These are phyloP conservation scores for Ophiostoma angusticollis DNA, from an alignment of 2,329 filamentous ascomycete species.

Conservation along the genomic window DNA sequence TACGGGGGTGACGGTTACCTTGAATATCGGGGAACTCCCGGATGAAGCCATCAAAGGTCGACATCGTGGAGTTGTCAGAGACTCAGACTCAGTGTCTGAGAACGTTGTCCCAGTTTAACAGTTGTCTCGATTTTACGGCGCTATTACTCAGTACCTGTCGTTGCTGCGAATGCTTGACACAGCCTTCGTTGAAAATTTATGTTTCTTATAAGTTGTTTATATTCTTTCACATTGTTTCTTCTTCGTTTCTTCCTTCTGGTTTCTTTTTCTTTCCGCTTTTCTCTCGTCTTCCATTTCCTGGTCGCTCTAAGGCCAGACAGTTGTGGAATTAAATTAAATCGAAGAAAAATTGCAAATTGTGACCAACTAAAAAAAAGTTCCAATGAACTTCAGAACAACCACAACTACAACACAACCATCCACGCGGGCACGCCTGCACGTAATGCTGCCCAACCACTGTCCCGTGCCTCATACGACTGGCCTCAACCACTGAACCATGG, in stretches of 20 bases:
- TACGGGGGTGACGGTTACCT: slow-evolving; percentile 1
- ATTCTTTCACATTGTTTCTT: slow-evolving; percentile 7
- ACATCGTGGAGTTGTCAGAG: slow-evolving; percentile 5
- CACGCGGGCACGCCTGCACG: neutral
- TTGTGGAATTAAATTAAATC: too few species aligned
- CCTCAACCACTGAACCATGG: too few species aligned
- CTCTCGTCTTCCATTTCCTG: neutral
- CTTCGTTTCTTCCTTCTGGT: slow-evolving; percentile 6
- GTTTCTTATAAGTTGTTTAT: neutral
- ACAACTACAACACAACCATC: neutral
- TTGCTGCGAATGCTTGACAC: too few species aligned
- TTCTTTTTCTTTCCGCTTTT: neutral
- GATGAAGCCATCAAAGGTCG: slow-evolving; percentile 9
- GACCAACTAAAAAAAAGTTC: too few species aligned
- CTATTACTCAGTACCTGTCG: neutral
- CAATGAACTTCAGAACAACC: too few species aligned
- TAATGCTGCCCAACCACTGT: neutral
- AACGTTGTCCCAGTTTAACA: too few species aligned
- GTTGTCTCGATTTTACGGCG: neutral
- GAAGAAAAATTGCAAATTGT: too few species aligned
- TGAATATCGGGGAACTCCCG: slow-evolving; percentile 9
- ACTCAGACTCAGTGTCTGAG: too few species aligned
- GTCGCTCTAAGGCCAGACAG: too few species aligned
- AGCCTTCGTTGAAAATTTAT: neutral
- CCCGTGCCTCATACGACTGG: too few species aligned